Conservation (phyloP, 164 flowering plant species). For the Macadamia integrifolia region DNA sequence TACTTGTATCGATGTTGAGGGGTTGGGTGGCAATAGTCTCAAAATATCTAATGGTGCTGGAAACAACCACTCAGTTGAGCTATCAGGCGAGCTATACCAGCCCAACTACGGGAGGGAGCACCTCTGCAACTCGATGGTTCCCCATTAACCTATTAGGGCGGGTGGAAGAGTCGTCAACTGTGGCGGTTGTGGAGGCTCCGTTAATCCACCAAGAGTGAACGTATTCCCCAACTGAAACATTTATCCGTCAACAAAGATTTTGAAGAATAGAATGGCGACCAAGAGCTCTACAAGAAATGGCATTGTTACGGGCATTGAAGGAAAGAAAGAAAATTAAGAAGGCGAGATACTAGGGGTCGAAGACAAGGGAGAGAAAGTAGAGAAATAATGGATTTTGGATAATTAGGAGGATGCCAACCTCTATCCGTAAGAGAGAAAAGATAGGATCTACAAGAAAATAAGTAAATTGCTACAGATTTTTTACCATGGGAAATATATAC, state of each 20-base stretch:
- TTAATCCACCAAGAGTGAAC: slow-evolving; percentile 20
- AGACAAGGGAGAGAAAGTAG: too few species aligned
- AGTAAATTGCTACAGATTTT: too few species aligned
- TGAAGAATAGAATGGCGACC: slow-evolving; percentile 32
- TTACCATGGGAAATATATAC: too few species aligned
- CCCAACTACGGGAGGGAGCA: slow-evolving; percentile 26
- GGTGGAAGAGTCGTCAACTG: slow-evolving; percentile 18
- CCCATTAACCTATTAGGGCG: slow-evolving; percentile 31
- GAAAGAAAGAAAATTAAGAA: too few species aligned
- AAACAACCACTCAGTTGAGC: slow-evolving; percentile 50
- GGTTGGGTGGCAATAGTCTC: too few species aligned
- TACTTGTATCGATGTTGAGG: too few species aligned
- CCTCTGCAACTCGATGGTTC: slow-evolving; percentile 18
- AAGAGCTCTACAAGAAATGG: slow-evolving; percentile 31
- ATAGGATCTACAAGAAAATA: too few species aligned
- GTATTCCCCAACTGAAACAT: slow-evolving; percentile 55
- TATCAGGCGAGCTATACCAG: slow-evolving; percentile 36
- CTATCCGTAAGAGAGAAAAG: too few species aligned
- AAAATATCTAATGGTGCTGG: slow-evolving; percentile 18
- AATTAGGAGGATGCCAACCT: too few species aligned
- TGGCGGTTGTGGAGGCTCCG: slow-evolving; percentile 13
- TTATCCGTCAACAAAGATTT: slow-evolving; percentile 55
- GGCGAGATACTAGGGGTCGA: too few species aligned
- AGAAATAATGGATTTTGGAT: too few species aligned
- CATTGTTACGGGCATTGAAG: slow-evolving; percentile 20